Evolutionary conservation across 2,329 filamentous ascomycete genomes (phyloP), one percentile per base, ranked within the genome.

Genomic region (Phaeoacremonium minimum): DNA sequence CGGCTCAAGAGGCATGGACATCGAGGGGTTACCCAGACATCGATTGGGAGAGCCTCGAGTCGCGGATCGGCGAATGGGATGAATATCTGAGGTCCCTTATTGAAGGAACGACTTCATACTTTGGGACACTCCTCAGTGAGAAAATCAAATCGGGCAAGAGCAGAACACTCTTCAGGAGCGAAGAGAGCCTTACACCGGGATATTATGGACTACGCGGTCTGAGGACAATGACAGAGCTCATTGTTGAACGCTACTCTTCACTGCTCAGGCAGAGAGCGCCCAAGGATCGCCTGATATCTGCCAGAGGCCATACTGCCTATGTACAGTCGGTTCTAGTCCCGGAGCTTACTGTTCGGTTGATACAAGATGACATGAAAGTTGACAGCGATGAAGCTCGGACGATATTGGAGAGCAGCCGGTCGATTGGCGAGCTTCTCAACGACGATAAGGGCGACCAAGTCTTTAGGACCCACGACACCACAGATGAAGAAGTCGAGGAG

Each of bases 191-290:
- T 18, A 80, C 75, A 4, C 85, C 85, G 8, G 89, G 89, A 0
- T 95, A 95, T 60, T 95, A 95, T 59, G 89, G 89, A 2, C 75
- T 82, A 4, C 75, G 81, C 15, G 89, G 89, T 2, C 70, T 85
- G 35, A 76, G 77, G 33, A 62, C 75, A 35, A 87, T 95, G 73
- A 85, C 79, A 30, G 81, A 87, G 49, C 75, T 73, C 37, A 73
- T 89, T 26, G 78, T 85, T 40, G 52, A 62, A 4, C 67, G 69
- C 32, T 81, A 87, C 53, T 76, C 74, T 12, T 55, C 67, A 7
- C 58, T 75, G 42, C 60, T 91, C 18, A 78, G 83, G 40, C 67
- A 74, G 45, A 70, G 76, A 37, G 77, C 83, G 3, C 65, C 80
- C 13, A 67, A 72, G 35, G 85, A 91, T 52, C 63, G 68, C 13